Base-by-base conservation (phyloP, 2,329 filamentous ascomycete species). In the Phialemoniopsis sp. region DNA sequence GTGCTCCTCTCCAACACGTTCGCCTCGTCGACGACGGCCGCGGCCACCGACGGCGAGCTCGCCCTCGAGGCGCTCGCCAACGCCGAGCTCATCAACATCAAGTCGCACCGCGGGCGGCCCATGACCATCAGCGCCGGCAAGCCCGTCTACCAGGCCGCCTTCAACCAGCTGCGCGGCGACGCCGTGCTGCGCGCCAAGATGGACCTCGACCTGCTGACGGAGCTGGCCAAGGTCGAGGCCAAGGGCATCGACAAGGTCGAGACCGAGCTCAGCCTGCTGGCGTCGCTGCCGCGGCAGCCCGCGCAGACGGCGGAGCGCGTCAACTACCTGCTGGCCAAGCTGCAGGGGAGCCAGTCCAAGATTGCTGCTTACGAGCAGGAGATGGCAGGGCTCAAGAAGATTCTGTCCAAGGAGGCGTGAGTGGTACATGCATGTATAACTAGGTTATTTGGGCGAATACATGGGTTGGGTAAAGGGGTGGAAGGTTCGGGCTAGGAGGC, bases 131-230 rank as follows among this genome's bases (percentile, higher is more conserved):
- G 76, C 39, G 85, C 89, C 0, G 89, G 89, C 16, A 89, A 87
- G 55, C 90, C 91, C 0, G 85, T 97, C 18, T 94, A 91, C 61
- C 80, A 82, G 42, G 81, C 90, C 2, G 90, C 90, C 0, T 97
- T 97, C 65, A 73, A 75, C 43, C 70, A 78, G 29, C 66, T 96
- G 29, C 74, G 81, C 0, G 66, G 78, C 34, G 90, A 96, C 56
- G 70, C 73, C 7, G 87, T 89, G 1, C 70, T 96, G 32, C 73
- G 74, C 32, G 83, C 85, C 29, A 79, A 82, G 47, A 77, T 96
- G 59, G 83, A 89, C 53, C 67, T 94, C 10, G 76, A 78, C 1
- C 70, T 89, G 14, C 53, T 94, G 16, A 72, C 69, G 0, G 82
- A 91, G 56, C 65, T 87, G 41, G 78, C 81, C 17, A 82, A 82